Evolutionary conservation across 371 early-diverging fungal species (phyloP), one percentile per base, ranked within the genome.

Genomic region (Chytridium lagenaria): DNA sequence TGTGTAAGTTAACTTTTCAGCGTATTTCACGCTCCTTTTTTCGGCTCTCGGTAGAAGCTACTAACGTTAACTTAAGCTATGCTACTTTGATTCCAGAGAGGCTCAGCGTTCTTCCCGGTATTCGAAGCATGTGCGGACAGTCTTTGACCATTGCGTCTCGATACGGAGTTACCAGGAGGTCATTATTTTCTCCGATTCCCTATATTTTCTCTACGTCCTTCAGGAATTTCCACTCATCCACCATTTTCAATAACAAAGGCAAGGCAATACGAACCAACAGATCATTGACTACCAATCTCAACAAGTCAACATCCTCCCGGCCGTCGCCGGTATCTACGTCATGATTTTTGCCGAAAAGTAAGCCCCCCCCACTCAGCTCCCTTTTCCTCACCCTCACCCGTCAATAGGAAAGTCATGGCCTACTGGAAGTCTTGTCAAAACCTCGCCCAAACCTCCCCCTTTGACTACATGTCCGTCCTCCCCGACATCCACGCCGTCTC

Each of bases 401-500:
- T 52, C n/a, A n/a, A 22, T 5, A 52, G 55, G 26, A 52, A 52
- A 26, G 12, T 85, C 10, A 72, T 86, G 26, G 59, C 82, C 26
- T 85, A 89, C 16, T 90, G 90, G 88, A 85, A 86, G 50, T 12
- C 7, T 10, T 36, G 73, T 22, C 59, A 59, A 55, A 76, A 85
- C 33, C 84, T 87, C 49, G 89, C 91, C 70, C 88, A 88, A 0
- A 87, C 89, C 57, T 88, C 89, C 15, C 89, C 77, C 34, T 40
- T 23, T 7, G 81, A 77, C 33, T 82, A 88, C 75, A 78, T 85
- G 70, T 71, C 68, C 44, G 70, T 76, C 63, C 80, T 94, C 59
- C 90, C 92, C 70, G 94, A 93, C 78, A 87, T 95, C 0, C 96
- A 95, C 78, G 94, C 93, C 33, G 89, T 89, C 68, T 90, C 91